Conservation (phyloP, 1,284 basidiomycete species). For the Psilocybe mexicana region DNA sequence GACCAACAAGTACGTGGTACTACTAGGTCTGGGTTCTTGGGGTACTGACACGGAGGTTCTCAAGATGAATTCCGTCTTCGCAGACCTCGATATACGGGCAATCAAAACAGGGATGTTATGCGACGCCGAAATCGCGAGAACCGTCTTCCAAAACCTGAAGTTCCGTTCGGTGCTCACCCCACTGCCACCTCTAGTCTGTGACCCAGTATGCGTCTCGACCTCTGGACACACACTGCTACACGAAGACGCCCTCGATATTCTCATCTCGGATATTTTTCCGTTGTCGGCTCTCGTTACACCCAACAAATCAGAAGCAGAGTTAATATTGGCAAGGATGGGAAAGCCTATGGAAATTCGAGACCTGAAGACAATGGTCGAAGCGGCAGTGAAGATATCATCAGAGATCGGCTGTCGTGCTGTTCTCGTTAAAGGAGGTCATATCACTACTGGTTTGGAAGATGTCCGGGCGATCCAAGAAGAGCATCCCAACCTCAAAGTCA, state of each 20-base stretch:
- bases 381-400: constrained; percentile 53
- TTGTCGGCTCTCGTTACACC: constrained; percentile 81
- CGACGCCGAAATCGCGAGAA: constrained; percentile 48
- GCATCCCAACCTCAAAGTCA: constrained; percentile 35
- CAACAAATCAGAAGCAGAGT: constrained; percentile 82
- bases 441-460: constrained; percentile 48
- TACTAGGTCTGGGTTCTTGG: not conserved
- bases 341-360: constrained; percentile 39
- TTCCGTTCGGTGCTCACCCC: constrained; percentile 30
- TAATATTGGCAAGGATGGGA: constrained; percentile 52
- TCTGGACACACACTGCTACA: constrained; percentile 84
- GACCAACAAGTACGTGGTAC: constrained; percentile 55
- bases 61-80: constrained; percentile 74
- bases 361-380: constrained; percentile 65
- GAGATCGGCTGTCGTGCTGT: constrained; percentile 59
- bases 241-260: constrained; percentile 60
- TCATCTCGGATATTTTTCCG: constrained; percentile 72
- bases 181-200: constrained; percentile 68
- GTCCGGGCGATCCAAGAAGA: constrained; percentile 35
- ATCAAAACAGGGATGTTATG: constrained; percentile 93
- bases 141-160: constrained; percentile 48
- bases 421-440: constrained; percentile 89
- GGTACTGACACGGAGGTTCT: not conserved
- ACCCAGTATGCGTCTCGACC: constrained; percentile 93
- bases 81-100: constrained; percentile 73